Conservation (phyloP, 1,139 yeast species). For the Kodamaea sp. region DNA sequence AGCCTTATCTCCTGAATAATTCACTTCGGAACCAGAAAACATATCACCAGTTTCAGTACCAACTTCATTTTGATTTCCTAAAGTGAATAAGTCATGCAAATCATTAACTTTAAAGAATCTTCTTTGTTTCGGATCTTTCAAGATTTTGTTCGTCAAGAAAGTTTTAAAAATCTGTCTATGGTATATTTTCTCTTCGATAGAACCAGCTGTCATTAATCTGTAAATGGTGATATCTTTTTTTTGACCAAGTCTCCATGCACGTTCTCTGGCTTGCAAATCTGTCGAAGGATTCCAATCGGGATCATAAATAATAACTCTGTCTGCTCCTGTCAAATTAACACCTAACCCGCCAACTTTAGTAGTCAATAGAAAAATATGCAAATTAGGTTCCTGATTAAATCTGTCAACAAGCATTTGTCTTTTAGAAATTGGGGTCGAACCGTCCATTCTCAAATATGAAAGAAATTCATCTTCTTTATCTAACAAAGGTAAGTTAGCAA, state of each 20-base stretch:
- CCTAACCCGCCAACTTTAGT: constrained; percentile 97
- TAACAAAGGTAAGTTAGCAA: constrained; percentile 37
- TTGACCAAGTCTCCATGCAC: constrained; percentile 98
- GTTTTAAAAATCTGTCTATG: constrained; percentile 97
- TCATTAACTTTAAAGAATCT: constrained; percentile 91
- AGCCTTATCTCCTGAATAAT: constrained; percentile 22
- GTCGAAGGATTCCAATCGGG: constrained; percentile 99
- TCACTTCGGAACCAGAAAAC: constrained; percentile 52
- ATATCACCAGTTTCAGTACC: constrained; percentile 66
- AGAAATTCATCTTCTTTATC: constrained; percentile 27
- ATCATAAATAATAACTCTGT: constrained; percentile 87
- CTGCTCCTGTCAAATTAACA: constrained; percentile 91
- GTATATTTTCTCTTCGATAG: constrained; percentile 94
- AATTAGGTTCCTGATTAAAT: constrained; percentile 60
- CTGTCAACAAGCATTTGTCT: constrained; percentile 78
- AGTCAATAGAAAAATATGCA: constrained; percentile 72
- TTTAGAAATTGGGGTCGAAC: constrained; percentile 74
- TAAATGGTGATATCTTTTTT: constrained; percentile 91
- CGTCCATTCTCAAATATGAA: constrained; percentile 84
- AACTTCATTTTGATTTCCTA: constrained; percentile 69
- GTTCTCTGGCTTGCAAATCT: constrained; percentile 91
- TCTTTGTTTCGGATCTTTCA: constrained; percentile 93
- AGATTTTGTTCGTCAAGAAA: constrained; percentile 83
- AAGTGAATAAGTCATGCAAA: constrained; percentile 79
- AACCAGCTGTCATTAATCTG: constrained; percentile 88